Conservation (phyloP, 1,284 basidiomycete genomes). For the Fomes fomentarius region DNA sequence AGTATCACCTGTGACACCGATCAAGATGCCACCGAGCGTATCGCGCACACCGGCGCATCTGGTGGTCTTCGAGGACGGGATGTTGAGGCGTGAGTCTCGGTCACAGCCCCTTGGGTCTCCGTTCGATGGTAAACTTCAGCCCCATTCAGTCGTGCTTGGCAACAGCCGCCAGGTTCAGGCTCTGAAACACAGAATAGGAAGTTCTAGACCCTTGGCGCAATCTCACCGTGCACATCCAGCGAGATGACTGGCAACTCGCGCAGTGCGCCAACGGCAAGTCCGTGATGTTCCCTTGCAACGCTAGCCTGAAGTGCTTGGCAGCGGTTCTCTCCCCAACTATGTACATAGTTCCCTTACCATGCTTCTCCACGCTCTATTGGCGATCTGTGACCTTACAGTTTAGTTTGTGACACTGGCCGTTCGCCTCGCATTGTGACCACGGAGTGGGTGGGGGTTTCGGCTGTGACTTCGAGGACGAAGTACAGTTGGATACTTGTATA, state of each 20-base stretch:
- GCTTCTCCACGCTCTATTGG: too few species aligned
- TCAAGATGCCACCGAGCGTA: slow-evolving; percentile 26
- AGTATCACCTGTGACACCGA: slow-evolving; percentile 30
- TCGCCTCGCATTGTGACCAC: slow-evolving; percentile 12
- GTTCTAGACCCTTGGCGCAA: slow-evolving; percentile 44
- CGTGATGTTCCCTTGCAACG: slow-evolving; percentile 42
- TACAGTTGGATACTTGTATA: not conserved
- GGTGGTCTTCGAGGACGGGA: slow-evolving; percentile 19
- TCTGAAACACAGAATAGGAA: slow-evolving; percentile 44
- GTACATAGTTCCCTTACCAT: too few species aligned
- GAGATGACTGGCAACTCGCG: slow-evolving; percentile 43
- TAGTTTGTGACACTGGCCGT: not conserved
- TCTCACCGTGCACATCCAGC: slow-evolving; percentile 45
- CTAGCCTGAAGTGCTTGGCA: slow-evolving; percentile 40
- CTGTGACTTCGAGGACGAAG: not conserved
- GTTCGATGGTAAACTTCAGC: too few species aligned
- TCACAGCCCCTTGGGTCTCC: not conserved
- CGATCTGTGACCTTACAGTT: too few species aligned
- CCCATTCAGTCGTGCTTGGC: too few species aligned
- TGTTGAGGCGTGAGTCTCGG: slow-evolving; percentile 12
- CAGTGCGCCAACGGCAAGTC: slow-evolving; percentile 55
- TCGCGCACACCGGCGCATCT: slow-evolving; percentile 20
- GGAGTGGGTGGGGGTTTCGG: slow-evolving; percentile 5
- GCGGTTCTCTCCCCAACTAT: too few species aligned
- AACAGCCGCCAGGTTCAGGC: too few species aligned